phyloP scores from a whole-genome alignment of 2,329 filamentous ascomycete species.

The Aspergillus brunneoviolaceus region DNA sequence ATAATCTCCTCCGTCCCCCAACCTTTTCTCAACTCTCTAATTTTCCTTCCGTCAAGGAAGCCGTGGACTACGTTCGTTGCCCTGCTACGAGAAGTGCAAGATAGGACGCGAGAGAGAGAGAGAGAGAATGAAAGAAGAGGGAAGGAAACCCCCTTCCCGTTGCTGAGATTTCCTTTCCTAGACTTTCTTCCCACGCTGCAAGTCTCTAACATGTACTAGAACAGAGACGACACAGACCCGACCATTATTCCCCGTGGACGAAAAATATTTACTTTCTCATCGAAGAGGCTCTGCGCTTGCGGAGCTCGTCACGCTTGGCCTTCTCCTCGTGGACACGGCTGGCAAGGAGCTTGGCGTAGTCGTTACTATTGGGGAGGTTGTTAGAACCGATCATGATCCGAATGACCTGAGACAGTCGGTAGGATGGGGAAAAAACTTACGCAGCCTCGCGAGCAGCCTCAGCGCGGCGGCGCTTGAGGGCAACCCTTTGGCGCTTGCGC shows the following conservation, averaged over 20 bases:
- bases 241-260: slow-evolving; percentile 36
- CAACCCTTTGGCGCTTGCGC: slow-evolving; percentile 98
- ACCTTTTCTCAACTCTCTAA: background rate
- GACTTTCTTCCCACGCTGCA: slow-evolving; percentile 18
- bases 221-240: slow-evolving; percentile 34
- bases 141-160: slow-evolving; percentile 17
- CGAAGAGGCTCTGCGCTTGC: slow-evolving; percentile 96
- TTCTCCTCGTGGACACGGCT: slow-evolving; percentile 98
- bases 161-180: slow-evolving; percentile 16
- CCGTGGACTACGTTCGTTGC: background rate
- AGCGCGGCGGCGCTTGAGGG: slow-evolving; percentile 96
- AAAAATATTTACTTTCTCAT: slow-evolving; percentile 73
- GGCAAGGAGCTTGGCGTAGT: slow-evolving; percentile 93
- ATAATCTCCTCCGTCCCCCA: slow-evolving; percentile 6
- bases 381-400: background rate
- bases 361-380: slow-evolving; percentile 61
- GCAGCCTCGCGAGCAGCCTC: slow-evolving; percentile 99
- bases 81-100: background rate
- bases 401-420: background rate
- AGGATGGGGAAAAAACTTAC: slow-evolving; percentile 56
- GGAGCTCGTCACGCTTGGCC: slow-evolving; percentile 85
- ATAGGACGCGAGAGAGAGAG: background rate
- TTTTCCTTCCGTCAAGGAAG: slow-evolving; percentile 2
- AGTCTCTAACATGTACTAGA: slow-evolving; percentile 21
- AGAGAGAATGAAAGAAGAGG: slow-evolving; percentile 1